Evolutionary conservation across 1,139 yeast species (phyloP).

Genomic region (Scheffersomyces insectosa): DNA sequence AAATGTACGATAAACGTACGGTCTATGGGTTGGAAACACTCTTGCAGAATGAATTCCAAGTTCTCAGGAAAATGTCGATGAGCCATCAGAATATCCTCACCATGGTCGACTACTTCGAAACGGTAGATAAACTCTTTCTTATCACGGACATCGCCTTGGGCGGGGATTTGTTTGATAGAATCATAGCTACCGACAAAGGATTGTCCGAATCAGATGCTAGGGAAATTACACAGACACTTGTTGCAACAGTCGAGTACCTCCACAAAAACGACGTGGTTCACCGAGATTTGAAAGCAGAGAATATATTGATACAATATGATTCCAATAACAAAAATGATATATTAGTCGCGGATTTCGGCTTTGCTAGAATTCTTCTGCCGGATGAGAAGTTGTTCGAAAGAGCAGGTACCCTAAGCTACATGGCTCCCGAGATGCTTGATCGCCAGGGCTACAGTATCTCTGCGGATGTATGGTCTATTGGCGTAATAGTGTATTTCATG

Average conservation of each 20-base stretch:
- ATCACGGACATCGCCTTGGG: constrained; percentile 70
- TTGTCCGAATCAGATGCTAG: constrained; percentile 51
- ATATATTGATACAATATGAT: constrained; percentile 29
- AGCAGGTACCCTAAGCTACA: constrained; percentile 73
- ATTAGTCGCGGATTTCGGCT: constrained; percentile 73
- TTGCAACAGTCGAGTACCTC: constrained; percentile 31
- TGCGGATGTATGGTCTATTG: constrained; percentile 79
- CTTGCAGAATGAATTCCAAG: constrained; percentile 57
- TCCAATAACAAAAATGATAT: constrained; percentile 37
- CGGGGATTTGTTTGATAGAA: constrained; percentile 68
- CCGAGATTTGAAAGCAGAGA: constrained; percentile 45
- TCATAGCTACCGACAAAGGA: constrained; percentile 48
- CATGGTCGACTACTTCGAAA: constrained; percentile 70
- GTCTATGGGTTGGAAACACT: constrained; percentile 35
- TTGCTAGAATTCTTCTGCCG: constrained; percentile 39
- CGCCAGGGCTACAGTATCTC: constrained; percentile 57
- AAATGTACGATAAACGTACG: constrained; percentile 33
- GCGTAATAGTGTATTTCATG: constrained; percentile 71
- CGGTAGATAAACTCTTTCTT: constrained; percentile 56
- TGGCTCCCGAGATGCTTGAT: constrained; percentile 68
- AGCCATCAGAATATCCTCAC: constrained; percentile 56
- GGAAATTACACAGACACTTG: constrained; percentile 32
- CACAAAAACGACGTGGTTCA: constrained; percentile 39
- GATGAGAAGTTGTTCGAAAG: constrained; percentile 29
- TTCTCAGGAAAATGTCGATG: constrained; percentile 48